These are phyloP conservation scores for Irpex lacteus DNA, from an alignment of 1,284 basidiomycete genomes.

Conservation along the genomic window DNA sequence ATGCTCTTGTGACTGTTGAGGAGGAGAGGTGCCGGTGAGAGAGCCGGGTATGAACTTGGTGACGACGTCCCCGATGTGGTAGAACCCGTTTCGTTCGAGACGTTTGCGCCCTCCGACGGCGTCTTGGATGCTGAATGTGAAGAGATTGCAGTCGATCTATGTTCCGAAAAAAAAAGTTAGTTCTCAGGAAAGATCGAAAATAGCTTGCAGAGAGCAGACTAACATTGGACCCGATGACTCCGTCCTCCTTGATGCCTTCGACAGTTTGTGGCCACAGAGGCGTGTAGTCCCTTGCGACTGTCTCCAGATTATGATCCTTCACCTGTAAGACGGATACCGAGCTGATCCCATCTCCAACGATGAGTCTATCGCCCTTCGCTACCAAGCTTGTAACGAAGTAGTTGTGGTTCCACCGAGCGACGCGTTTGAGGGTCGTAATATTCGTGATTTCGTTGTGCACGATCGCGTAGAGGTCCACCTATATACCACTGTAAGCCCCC, in stretches of 20 bases:
- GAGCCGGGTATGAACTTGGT: slow-evolving; percentile 68
- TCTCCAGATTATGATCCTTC: slow-evolving; percentile 42
- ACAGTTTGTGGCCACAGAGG: slow-evolving; percentile 71
- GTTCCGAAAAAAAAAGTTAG: not conserved
- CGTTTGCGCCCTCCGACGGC: slow-evolving; percentile 31
- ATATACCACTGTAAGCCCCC: not conserved
- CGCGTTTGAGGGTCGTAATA: slow-evolving; percentile 35
- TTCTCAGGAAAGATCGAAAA: not conserved
- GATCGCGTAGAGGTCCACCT: slow-evolving; percentile 25
- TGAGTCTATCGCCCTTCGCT: slow-evolving; percentile 47
- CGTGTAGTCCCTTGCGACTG: slow-evolving; percentile 74
- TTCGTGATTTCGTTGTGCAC: slow-evolving; percentile 17
- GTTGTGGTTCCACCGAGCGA: slow-evolving; percentile 73
- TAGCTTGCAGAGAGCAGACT: not conserved
- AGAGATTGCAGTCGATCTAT: slow-evolving; percentile 74
- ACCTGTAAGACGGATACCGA: slow-evolving; percentile 75
- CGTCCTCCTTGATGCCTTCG: slow-evolving; percentile 49
- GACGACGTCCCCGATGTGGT: slow-evolving; percentile 67
- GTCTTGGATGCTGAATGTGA: slow-evolving; percentile 59
- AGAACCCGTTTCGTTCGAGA: slow-evolving; percentile 63
- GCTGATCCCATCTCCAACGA: slow-evolving; percentile 79
- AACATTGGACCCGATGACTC: slow-evolving; percentile 78
- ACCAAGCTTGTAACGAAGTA: slow-evolving; percentile 72
- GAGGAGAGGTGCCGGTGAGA: slow-evolving; percentile 18
- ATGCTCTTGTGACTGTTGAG: slow-evolving; percentile 16